phyloP scores from a whole-genome alignment of 1,139 yeast genomes.

The Scheffersomyces parashehatae region DNA sequence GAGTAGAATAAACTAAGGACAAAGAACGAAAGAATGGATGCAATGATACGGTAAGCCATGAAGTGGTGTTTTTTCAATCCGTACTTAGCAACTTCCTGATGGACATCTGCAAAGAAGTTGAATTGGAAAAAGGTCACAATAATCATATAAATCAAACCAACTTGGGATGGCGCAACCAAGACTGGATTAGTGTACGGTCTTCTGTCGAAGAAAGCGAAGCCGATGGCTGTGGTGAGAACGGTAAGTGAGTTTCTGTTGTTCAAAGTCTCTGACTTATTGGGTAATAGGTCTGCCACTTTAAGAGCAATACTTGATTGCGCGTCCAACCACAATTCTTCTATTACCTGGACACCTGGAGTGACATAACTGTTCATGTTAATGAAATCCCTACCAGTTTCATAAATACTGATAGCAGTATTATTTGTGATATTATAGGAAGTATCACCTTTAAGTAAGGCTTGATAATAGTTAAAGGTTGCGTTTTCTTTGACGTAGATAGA shows the following conservation, averaged over 20 bases:
- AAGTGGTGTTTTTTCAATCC: slow-evolving; percentile 31
- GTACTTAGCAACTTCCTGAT: slow-evolving; percentile 13
- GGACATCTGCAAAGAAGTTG: slow-evolving; percentile 12
- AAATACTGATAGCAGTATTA: slow-evolving; percentile 24
- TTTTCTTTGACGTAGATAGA: slow-evolving; percentile 42
- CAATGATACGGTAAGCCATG: slow-evolving; percentile 29
- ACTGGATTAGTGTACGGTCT: slow-evolving; percentile 53
- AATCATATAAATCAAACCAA: slow-evolving; percentile 74
- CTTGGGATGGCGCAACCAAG: slow-evolving; percentile 64
- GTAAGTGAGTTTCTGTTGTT: slow-evolving; percentile 13
- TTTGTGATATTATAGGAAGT: slow-evolving; percentile 26
- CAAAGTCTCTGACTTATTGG: slow-evolving; percentile 14
- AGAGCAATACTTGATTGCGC: slow-evolving; percentile 8
- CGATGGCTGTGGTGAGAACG: slow-evolving; percentile 35
- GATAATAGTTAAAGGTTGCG: slow-evolving; percentile 22
- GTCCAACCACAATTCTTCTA: slow-evolving; percentile 22
- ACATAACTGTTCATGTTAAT: slow-evolving; percentile 29
- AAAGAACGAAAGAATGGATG: slow-evolving; percentile 34
- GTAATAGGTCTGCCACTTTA: background rate
- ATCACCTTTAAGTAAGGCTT: slow-evolving; percentile 29
- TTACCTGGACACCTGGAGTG: slow-evolving; percentile 19
- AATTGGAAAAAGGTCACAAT: slow-evolving; percentile 55
- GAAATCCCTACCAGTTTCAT: slow-evolving; percentile 47
- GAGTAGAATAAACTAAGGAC: slow-evolving; percentile 39
- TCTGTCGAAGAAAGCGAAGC: slow-evolving; percentile 43